Evolutionary conservation across 805 yeast genomes (phyloP), one percentile per base, ranked within the genome.

Genomic region (Saturnispora saitoi): DNA sequence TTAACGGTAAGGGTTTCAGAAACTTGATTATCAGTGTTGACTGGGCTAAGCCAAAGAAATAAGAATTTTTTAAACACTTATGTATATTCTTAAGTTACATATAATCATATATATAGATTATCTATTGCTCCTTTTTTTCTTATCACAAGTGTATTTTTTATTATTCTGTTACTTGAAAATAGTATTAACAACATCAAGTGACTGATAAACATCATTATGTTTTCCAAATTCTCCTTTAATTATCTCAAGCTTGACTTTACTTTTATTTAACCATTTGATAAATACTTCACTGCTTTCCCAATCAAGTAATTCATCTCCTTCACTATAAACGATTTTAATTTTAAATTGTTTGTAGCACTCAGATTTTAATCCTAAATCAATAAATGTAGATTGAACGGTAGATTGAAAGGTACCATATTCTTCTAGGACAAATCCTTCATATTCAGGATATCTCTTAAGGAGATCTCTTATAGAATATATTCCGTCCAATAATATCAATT

Each of bases 1-100:
- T 89, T 68, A 76, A 93, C 66, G 96, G 97, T 61, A 84, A 80
- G 73, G 96, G 97, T 76, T 85, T 84, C 77, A 86, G 84, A 77
- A 85, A 83, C 61, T 75, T 91, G 78, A 89, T 91, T 64, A 73
- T 85, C 68, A 75, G 71, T 56, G 76, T 78, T 54, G 83, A 77
- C 55, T 77, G 78, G 77, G 76, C 81, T 32, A 78, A 74, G 62
- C 78, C 71, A 53, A 63, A 64, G 49, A 47, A 47, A 47, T 47
- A 29, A 39, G 11, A 14, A 17, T 34, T 9, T 12, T 17, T 36
- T 36, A 22, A 17, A 15, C 17, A 20, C 22, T 34, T 34, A 34
- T 34, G 38, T 34, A 34, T 34, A 34, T 34, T 34, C 38, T 34
- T 34, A 34, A 20, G 20, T 20, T 34, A 34, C 38, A 34, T 34